phyloP scores from a whole-genome alignment of 345 rosid genomes.

The Hypericum androsaemum region DNA sequence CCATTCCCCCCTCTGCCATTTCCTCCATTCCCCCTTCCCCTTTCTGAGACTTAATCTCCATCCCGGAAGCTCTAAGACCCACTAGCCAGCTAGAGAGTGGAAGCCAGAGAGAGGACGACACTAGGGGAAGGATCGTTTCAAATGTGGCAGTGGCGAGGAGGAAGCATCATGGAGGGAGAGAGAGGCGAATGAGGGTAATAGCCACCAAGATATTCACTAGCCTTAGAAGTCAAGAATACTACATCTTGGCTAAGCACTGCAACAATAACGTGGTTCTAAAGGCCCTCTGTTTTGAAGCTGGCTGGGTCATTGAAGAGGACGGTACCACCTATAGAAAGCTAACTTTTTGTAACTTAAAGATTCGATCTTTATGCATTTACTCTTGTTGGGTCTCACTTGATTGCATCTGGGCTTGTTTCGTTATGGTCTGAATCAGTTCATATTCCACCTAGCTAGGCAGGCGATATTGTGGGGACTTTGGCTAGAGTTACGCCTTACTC shows the following conservation, averaged over 20 bases:
- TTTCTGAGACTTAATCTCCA: slow-evolving; percentile 10
- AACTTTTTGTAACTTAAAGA: neutral
- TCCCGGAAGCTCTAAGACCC: neutral
- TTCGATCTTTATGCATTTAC: neutral
- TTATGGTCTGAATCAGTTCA: too few species aligned
- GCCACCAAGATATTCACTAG: slow-evolving; percentile 88
- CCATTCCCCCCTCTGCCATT: too few species aligned
- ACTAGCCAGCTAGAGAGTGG: neutral
- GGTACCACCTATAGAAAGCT: slow-evolving; percentile 97
- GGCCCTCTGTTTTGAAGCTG: slow-evolving; percentile 85
- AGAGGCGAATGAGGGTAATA: slow-evolving; percentile 77
- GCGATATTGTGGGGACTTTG: slow-evolving; percentile 42
- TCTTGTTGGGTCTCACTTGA: slow-evolving; percentile 15
- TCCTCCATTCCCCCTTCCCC: too few species aligned
- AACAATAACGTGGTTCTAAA: slow-evolving; percentile 88
- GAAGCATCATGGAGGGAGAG: slow-evolving; percentile 96
- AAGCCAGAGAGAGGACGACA: slow-evolving; percentile 14
- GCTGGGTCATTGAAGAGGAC: slow-evolving; percentile 94
- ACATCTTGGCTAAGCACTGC: slow-evolving; percentile 82
- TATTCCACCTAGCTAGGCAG: too few species aligned
- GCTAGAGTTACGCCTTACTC: slow-evolving; percentile 49
- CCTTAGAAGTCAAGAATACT: slow-evolving; percentile 77
- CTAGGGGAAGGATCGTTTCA: too few species aligned
- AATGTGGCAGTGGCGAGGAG: slow-evolving; percentile 52
- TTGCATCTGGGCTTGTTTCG: neutral